Evolutionary conservation across 768 basidiomycete genomes (phyloP).

Genomic region (Tricholoma matsutake): DNA sequence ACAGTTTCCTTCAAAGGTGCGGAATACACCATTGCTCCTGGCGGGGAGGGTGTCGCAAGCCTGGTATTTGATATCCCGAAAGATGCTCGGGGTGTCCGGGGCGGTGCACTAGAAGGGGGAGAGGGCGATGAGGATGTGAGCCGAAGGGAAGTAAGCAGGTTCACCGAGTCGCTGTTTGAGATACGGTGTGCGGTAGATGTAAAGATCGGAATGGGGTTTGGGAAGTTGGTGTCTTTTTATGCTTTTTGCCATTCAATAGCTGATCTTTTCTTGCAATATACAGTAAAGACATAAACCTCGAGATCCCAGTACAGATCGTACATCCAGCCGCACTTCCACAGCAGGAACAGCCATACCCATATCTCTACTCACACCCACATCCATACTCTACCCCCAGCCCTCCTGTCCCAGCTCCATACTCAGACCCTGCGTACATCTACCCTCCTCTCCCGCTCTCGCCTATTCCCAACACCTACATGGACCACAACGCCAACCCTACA

Average conservation of each 20-base stretch:
- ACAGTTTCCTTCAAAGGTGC: slow-evolving; percentile 69
- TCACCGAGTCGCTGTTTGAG: slow-evolving; percentile 61
- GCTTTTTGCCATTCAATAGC: background rate
- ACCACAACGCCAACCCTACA: slow-evolving; percentile 29
- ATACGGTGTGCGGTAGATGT: slow-evolving; percentile 61
- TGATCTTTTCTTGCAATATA: slow-evolving; percentile 8
- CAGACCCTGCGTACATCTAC: slow-evolving; percentile 36
- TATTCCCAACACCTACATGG: slow-evolving; percentile 31
- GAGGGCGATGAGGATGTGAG: slow-evolving; percentile 58
- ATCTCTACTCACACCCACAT: slow-evolving; percentile 14
- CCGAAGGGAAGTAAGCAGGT: slow-evolving; percentile 41
- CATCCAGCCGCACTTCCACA: slow-evolving; percentile 54
- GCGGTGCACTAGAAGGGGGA: slow-evolving; percentile 53
- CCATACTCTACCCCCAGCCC: slow-evolving; percentile 17
- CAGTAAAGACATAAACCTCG: slow-evolving; percentile 70
- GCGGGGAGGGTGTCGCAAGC: slow-evolving; percentile 73
- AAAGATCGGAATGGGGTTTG: slow-evolving; percentile 66
- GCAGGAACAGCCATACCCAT: slow-evolving; percentile 23
- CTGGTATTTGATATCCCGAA: slow-evolving; percentile 79
- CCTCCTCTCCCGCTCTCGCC: slow-evolving; percentile 26
- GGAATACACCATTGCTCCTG: slow-evolving; percentile 73
- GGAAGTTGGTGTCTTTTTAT: slow-evolving; percentile 45
- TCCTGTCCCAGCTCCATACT: slow-evolving; percentile 31
- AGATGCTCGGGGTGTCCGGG: slow-evolving; percentile 59
- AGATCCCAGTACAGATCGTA: slow-evolving; percentile 60